Percentiles rank a stretch among this genome's conserved stretches.
Conservation (phyloP, 2,329 filamentous ascomycete genomes). For the Xylariaceae sp. region DNA sequence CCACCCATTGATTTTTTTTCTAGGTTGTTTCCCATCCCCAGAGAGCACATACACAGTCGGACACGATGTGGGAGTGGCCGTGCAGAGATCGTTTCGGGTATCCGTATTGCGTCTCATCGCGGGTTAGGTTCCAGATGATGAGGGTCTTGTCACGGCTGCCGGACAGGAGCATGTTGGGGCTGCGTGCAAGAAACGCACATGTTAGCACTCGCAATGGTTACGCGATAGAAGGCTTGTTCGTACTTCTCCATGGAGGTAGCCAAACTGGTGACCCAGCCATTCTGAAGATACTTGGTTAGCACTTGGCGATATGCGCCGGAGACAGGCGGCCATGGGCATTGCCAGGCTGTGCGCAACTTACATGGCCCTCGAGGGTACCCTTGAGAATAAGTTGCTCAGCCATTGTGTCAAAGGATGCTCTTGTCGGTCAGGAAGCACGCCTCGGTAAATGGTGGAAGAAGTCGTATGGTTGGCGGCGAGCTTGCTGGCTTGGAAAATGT, state of each 20-base stretch:
- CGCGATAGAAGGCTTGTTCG: slow-evolving; percentile 44
- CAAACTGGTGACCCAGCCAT: slow-evolving; percentile 98
- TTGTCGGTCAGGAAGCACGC: slow-evolving; percentile 36
- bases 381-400: slow-evolving; percentile 95
- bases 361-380: slow-evolving; percentile 97
- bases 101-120: slow-evolving; percentile 96
- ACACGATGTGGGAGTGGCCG: slow-evolving; percentile 99
- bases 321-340: neutral
- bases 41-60: slow-evolving; percentile 87
- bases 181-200: slow-evolving; percentile 39
- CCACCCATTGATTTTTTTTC: neutral
- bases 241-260: slow-evolving; percentile 99
- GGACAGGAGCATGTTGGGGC: slow-evolving; percentile 99
- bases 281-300: slow-evolving; percentile 52
- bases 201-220: slow-evolving; percentile 39
- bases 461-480: slow-evolving; percentile 29
- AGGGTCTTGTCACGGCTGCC: slow-evolving; percentile 97
- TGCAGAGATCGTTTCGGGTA: slow-evolving; percentile 99
- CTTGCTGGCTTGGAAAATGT: slow-evolving; percentile 32
- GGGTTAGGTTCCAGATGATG: slow-evolving; percentile 99
- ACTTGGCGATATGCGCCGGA: slow-evolving; percentile 3
- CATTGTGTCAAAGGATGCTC: slow-evolving; percentile 62
- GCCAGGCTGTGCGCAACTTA: slow-evolving; percentile 52
- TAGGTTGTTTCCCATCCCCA: neutral
- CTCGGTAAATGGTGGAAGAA: slow-evolving; percentile 44